Evolutionary conservation across 1,284 basidiomycete genomes (phyloP).

Genomic region (Apiotrichum gamsii): DNA sequence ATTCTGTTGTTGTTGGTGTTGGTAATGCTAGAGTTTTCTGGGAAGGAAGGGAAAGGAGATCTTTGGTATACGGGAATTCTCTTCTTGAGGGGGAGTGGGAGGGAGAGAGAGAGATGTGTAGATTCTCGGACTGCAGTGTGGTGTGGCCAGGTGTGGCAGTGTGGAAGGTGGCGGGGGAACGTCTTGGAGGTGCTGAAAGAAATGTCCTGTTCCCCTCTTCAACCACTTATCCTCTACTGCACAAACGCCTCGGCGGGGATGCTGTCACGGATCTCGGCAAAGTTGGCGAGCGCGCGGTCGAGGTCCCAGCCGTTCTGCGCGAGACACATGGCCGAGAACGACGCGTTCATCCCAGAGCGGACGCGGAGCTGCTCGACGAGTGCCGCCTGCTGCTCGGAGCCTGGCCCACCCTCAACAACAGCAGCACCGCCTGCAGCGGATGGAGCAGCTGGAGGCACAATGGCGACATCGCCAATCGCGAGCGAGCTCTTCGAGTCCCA

Average conservation of each 20-base stretch:
- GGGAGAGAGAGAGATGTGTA: too few relatives aligned
- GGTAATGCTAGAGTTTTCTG: too few relatives aligned
- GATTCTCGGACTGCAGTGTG: too few relatives aligned
- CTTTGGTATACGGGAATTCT: too few relatives aligned
- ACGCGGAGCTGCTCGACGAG: constrained; percentile 58
- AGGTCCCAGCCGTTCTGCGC: constrained; percentile 73
- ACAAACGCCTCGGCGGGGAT: constrained; percentile 36
- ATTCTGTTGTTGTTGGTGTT: too few relatives aligned
- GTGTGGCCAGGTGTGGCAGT: too few relatives aligned
- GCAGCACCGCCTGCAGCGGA: background rate
- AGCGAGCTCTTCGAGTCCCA: constrained; percentile 46
- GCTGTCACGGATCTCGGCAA: constrained; percentile 54
- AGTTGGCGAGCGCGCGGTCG: constrained; percentile 68
- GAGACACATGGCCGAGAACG: constrained; percentile 73
- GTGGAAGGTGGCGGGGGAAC: too few relatives aligned
- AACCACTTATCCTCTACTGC: too few relatives aligned
- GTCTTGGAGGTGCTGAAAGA: too few relatives aligned
- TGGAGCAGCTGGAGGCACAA: constrained; percentile 18
- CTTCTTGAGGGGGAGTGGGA: too few relatives aligned
- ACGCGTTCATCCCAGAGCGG: constrained; percentile 66
- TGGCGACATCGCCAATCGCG: constrained; percentile 38
- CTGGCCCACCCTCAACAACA: constrained; percentile 8
- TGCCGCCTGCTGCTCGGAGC: constrained; percentile 13
- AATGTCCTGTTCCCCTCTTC: too few relatives aligned
- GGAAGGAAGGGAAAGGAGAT: too few relatives aligned